phyloP scores from a whole-genome alignment of 352 stramenopile genomes.

The Pythium volutum region DNA sequence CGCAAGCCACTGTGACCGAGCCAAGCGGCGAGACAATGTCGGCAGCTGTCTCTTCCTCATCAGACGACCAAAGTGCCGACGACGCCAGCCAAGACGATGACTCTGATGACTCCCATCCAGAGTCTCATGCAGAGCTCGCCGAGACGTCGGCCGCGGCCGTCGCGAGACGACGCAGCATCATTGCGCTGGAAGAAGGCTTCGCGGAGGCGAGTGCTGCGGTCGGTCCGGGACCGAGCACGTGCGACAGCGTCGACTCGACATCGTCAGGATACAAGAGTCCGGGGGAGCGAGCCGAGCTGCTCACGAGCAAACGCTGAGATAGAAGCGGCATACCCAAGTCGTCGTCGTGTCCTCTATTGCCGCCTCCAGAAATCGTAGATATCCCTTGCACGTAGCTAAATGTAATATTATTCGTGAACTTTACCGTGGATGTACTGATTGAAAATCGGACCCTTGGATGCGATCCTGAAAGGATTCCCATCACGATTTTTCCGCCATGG shows the following conservation, averaged over 20 bases:
- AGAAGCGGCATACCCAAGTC: too few species aligned
- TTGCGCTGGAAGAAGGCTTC: slow-evolving; percentile 17
- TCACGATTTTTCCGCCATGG: slow-evolving; percentile 5
- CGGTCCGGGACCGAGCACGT: background rate
- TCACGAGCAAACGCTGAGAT: slow-evolving; percentile 8
- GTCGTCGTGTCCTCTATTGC: too few species aligned
- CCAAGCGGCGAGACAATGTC: background rate
- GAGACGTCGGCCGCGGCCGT: slow-evolving; percentile 11
- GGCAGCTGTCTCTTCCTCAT: background rate
- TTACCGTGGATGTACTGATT: background rate
- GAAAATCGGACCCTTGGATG: background rate
- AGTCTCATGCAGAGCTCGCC: background rate
- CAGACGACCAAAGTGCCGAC: background rate
- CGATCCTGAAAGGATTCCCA: background rate
- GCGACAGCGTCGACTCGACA: slow-evolving; percentile 5
- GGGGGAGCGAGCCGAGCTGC: slow-evolving; percentile 13
- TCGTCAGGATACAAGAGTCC: slow-evolving; percentile 20
- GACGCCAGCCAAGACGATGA: background rate
- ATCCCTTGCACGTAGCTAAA: background rate
- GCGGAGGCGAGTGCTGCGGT: background rate
- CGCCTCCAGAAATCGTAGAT: background rate
- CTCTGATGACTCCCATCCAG: background rate
- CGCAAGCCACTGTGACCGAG: background rate
- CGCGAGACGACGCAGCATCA: slow-evolving; percentile 20
- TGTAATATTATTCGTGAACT: slow-evolving; percentile 13